Evolutionary conservation across 345 rosid species (phyloP), one percentile per base, ranked within the genome.

Genomic region (Brassica juncea): DNA sequence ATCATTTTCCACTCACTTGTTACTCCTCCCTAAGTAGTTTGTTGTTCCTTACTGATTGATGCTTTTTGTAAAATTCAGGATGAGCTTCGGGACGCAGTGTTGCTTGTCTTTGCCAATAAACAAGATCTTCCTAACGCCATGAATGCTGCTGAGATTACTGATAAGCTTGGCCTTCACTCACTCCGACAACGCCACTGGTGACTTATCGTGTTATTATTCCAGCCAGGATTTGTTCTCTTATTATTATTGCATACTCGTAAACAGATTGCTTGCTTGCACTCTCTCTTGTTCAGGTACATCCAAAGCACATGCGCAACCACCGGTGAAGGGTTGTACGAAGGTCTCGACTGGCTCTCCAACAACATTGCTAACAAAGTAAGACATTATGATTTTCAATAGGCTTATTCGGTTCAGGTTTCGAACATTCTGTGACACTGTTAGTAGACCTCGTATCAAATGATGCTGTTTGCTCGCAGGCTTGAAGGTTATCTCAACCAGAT

Each of bases 101-200:
- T 88, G 65, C 86, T 88, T 59, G 91, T 88, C 55, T 86, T 88
- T 71, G 91, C 91, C n/a, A 88, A 88, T 87, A 88, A 88, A n/a
- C 89, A 88, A 47, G 91, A 88, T 84, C 89, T 88, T 83, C 89
- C 91, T 42, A 88, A 88, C 69, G 91, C 89, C 65, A 88, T 88
- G 91, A 88, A 88, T 76, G 91, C 19, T 19, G 19, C 19, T 19
- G 19, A 19, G 19, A 19, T 19, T 19, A 19, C 19, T 19, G 19
- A 88, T 71, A 88, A 88, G 89, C 89, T 88, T 39, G 89, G 91
- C 62, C 88, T 88, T 23, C 89, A 88, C 77, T 88, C 91, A 59
- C 89, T 88, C 68, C 86, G 89, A 2, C 89, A 88, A 72, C 91
- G 91, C 74, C 87, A 88, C 77, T 88, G 91, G 91, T 88, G 71